Percentiles rank a stretch among this genome's conserved stretches.
These are phyloP conservation scores for Castanopsis chinensis DNA, from an alignment of 306 rosid species.

Conservation along the genomic window DNA sequence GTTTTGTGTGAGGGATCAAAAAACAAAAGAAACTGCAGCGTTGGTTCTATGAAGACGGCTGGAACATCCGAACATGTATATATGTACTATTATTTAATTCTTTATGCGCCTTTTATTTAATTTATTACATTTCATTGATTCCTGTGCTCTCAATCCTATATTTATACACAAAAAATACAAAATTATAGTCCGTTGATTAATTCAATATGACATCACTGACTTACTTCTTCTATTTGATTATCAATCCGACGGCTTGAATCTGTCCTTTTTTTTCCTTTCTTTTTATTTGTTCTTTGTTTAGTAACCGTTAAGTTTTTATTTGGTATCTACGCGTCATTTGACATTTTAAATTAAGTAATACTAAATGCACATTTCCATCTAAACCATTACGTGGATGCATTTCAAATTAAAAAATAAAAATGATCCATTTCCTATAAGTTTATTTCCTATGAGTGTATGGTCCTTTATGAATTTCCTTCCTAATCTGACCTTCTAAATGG, in stretches of 20 bases:
- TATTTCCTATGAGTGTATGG: too few relatives aligned
- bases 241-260: background rate
- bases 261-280: background rate
- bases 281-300: background rate
- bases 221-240: background rate
- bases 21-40: constrained; percentile 33
- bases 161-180: background rate
- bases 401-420: too few relatives aligned
- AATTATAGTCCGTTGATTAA: background rate
- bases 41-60: constrained; percentile 34
- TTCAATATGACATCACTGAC: background rate
- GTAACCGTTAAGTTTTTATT: background rate
- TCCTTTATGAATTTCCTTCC: too few relatives aligned
- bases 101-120: background rate
- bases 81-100: background rate
- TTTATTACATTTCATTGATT: background rate
- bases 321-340: too few relatives aligned
- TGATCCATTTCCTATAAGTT: too few relatives aligned
- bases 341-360: too few relatives aligned
- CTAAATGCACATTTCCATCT: too few relatives aligned
- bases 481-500: too few relatives aligned
- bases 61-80: background rate
- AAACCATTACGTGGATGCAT: too few relatives aligned
- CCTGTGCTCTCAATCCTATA: background rate
- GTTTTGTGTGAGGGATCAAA: background rate